These are phyloP conservation scores for Fraxinus quadrangulata DNA, from an alignment of 257 asterid species.

Conservation along the genomic window DNA sequence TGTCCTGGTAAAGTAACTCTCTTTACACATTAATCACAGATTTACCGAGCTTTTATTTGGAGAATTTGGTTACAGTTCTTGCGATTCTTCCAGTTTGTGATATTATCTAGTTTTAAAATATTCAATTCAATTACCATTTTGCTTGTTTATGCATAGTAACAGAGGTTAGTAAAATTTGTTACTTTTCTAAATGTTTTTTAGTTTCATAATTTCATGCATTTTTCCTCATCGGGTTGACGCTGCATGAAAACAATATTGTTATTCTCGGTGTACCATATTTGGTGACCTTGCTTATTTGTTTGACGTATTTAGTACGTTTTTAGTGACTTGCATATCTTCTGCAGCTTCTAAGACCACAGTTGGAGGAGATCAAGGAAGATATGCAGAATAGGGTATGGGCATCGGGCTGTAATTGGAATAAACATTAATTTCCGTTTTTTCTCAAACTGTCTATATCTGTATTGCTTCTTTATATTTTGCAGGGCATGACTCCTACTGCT, in stretches of 20 bases:
- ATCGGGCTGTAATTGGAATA: slow-evolving; percentile 19
- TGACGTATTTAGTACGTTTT: slow-evolving; percentile 14
- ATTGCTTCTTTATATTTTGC: slow-evolving; percentile 27
- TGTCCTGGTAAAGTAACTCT: neutral
- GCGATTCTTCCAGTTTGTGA: neutral
- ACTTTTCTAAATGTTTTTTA: neutral
- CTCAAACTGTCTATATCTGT: slow-evolving; percentile 22
- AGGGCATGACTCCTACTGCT: slow-evolving; percentile 77
- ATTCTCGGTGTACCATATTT: slow-evolving; percentile 9
- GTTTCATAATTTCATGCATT: slow-evolving; percentile 1
- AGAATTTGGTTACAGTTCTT: neutral
- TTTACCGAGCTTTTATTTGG: neutral
- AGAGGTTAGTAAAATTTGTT: neutral
- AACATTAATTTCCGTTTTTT: slow-evolving; percentile 14
- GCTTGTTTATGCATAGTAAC: neutral
- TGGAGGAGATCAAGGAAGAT: slow-evolving; percentile 79
- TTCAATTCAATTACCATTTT: neutral
- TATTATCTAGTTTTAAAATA: neutral
- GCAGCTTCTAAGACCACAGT: slow-evolving; percentile 74
- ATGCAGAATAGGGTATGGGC: slow-evolving; percentile 66
- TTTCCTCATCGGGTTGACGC: slow-evolving; percentile 8
- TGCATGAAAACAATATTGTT: neutral
- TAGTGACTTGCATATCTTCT: slow-evolving; percentile 33
- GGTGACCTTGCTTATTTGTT: neutral
- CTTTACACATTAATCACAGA: neutral